Evolutionary conservation across 805 yeast genomes (phyloP), one percentile per base, ranked within the genome.

Genomic region (Pichia occidentalis): DNA sequence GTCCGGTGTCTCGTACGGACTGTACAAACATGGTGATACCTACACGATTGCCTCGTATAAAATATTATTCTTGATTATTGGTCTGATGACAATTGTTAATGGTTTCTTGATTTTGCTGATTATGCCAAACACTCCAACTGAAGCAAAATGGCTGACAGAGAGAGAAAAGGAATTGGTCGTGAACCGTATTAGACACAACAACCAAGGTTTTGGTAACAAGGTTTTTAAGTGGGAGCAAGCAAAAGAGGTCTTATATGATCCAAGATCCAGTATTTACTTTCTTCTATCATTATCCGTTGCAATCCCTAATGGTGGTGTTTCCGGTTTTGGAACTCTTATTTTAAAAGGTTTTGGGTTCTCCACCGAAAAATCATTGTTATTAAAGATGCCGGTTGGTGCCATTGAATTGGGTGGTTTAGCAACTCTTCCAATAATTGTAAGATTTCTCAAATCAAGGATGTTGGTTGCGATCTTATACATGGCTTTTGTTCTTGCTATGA

Each of bases 51-150:
- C 34, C 57, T 18, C 42, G 38, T 32, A 77, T 79, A 80, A 68
- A 46, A 50, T 76, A 28, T 48, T 52, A 28, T 64, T 77, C 42
- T 68, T 66, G 52, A 63, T 76, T 71, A 61, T 72, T 37, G 83
- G 82, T 35, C 67, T 72, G 5, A 48, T 71, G 27, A 71, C 82
- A 0, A 55, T 73, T 26, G 16, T 65, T 11, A 31, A 62, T 9
- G 50, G 65, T 5, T 29, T 61, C 2, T 24, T 57, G 5, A 50
- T 65, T 7, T 46, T 51, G 36, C 56, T 63, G 39, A 32, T 63
- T 17, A 74, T 70, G 45, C 82, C 81, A 24, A 63, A 68, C 46
- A 70, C 70, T 46, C 80, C 81, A 16, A 52, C 73, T 0, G 61
- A 58, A 36, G 72, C 74, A 9, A 60, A 50, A 44, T 68, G 68